Evolutionary conservation across 192 early-diverging fungal species (phyloP).

Genomic region (Tieghemiomyces parasiticus): DNA sequence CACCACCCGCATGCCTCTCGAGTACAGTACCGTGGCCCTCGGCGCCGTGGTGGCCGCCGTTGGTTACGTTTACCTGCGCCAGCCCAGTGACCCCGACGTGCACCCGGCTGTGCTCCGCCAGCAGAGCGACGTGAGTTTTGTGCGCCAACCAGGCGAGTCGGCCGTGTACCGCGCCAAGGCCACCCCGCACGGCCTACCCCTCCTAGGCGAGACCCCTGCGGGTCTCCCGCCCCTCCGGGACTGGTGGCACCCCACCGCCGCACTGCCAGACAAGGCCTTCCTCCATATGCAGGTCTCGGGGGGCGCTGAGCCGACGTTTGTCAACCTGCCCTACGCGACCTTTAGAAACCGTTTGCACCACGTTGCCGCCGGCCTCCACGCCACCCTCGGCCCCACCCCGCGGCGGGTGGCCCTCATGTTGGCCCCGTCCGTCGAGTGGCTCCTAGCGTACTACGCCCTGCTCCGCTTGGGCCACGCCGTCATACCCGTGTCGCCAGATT

Average conservation of each 20-base stretch:
- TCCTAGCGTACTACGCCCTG: conserved; percentile 3
- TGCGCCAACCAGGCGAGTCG: conserved; percentile 33
- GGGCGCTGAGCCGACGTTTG: background rate
- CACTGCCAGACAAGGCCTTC: conserved; percentile 3
- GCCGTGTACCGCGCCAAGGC: conserved; percentile 32
- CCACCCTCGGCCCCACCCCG: background rate
- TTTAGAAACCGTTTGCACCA: background rate
- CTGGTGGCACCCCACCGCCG: background rate
- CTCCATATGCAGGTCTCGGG: background rate
- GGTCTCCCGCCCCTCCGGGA: background rate
- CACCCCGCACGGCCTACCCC: conserved; percentile 18
- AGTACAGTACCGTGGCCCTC: background rate
- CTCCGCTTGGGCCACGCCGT: background rate
- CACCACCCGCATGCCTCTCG: background rate
- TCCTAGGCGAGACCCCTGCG: background rate
- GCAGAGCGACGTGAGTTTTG: conserved; percentile 29
- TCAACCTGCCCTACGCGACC: background rate
- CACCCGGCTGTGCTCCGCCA: conserved; percentile 39
- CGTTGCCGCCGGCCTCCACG: background rate
- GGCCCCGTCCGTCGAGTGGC: background rate
- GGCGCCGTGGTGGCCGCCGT: background rate
- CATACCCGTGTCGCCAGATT: background rate
- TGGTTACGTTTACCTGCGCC: conserved; percentile 4
- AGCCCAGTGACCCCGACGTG: conserved; percentile 29
- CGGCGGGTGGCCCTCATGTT: conserved; percentile 1